Evolutionary conservation across 805 yeast species (phyloP).

Genomic region (Pichia deserticola): DNA sequence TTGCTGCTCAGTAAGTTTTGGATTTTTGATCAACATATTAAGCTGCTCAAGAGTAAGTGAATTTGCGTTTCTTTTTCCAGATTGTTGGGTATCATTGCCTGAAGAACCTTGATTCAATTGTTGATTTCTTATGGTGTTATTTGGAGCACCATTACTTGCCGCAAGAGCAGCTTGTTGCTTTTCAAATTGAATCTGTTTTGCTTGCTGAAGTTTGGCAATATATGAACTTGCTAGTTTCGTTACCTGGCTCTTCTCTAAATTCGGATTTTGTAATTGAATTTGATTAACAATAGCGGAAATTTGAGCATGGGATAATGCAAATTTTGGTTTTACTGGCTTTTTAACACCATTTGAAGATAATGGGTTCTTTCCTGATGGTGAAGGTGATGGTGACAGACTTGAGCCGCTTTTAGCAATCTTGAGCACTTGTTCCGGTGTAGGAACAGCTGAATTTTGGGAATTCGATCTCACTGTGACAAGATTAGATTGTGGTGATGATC

Average conservation of each 20-base stretch:
- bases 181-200: conserved; percentile 20
- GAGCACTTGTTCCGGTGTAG: conserved; percentile 22
- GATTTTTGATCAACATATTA: conserved; percentile 24
- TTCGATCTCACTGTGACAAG: background rate
- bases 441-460: conserved; percentile 11
- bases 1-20: conserved; percentile 38
- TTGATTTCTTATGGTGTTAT: conserved; percentile 3
- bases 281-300: conserved; percentile 58
- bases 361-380: conserved; percentile 3
- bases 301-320: conserved; percentile 48
- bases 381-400: conserved; percentile 11
- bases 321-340: conserved; percentile 14
- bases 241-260: conserved; percentile 54
- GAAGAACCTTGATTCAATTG: conserved; percentile 1
- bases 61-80: conserved; percentile 5
- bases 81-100: background rate
- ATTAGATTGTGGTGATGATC: conserved; percentile 2
- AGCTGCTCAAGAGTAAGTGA: conserved; percentile 22
- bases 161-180: conserved; percentile 12
- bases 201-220: conserved; percentile 44
- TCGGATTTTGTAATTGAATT: conserved; percentile 60
- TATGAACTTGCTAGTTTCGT: conserved; percentile 60
- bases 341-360: conserved; percentile 1
- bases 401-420: conserved; percentile 5
- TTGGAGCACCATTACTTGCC: background rate